Percentiles rank a stretch among this genome's conserved stretches.
Conservation (phyloP, 1,139 yeast genomes). For the Kodamaea plutei region DNA sequence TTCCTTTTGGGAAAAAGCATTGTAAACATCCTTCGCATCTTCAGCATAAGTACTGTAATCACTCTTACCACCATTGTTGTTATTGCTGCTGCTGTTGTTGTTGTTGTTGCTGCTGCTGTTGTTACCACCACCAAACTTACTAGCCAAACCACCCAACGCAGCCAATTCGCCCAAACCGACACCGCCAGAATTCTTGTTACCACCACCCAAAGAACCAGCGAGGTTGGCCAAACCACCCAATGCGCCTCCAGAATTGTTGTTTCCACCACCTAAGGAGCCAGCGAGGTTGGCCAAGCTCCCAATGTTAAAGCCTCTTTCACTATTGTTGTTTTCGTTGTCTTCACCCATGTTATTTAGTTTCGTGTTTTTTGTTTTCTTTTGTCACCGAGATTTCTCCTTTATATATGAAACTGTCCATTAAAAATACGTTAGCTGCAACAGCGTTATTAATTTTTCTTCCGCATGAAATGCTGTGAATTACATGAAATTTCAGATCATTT, state of each 20-base stretch:
- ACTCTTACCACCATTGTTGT: conserved; percentile 14
- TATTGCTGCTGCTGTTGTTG: conserved; percentile 11
- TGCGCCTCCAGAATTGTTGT: conserved; percentile 2
- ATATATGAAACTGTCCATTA: too few species aligned
- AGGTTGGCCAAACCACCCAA: conserved; percentile 8
- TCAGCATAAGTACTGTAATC: conserved; percentile 20
- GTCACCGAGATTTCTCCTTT: too few species aligned
- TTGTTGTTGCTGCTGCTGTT: conserved; percentile 14
- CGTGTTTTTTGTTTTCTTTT: neutral
- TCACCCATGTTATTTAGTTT: conserved; percentile 10
- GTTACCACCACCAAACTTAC: conserved; percentile 2
- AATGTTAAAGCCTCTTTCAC: conserved; percentile 3
- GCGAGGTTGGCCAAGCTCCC: conserved; percentile 7
- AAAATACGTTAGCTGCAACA: too few species aligned
- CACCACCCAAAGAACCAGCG: conserved; percentile 3
- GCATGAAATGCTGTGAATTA: too few species aligned
- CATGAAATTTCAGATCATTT: too few species aligned
- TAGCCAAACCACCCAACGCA: conserved; percentile 2
- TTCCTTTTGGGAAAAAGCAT: conserved; percentile 24
- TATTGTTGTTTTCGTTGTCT: conserved; percentile 7
- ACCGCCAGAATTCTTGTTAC: neutral
- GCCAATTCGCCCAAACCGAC: conserved; percentile 2
- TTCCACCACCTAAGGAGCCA: conserved; percentile 1
- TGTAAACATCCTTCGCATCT: conserved; percentile 35
- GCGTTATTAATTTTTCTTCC: too few species aligned